Evolutionary conservation across 148 eudicot genomes (phyloP).

Genomic region (Chenopodium berlandieri): DNA sequence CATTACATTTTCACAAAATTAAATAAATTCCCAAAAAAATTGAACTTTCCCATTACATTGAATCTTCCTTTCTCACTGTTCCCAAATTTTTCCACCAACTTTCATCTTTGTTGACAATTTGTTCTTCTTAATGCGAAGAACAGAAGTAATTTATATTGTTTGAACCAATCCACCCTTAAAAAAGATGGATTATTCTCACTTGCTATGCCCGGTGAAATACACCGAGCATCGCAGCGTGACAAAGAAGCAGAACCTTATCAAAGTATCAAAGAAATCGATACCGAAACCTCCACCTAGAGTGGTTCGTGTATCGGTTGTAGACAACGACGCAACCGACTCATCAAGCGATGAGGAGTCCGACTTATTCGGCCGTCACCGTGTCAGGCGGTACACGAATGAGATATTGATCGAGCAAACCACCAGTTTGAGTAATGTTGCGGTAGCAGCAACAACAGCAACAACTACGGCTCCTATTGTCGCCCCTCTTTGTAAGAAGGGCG

Average conservation of each 20-base stretch:
- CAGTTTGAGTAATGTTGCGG: background rate
- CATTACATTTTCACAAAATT: no score
- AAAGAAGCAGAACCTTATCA: slow-evolving; percentile 16
- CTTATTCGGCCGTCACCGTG: slow-evolving; percentile 52
- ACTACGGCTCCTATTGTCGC: no score
- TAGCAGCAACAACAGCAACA: background rate
- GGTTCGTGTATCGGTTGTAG: slow-evolving; percentile 55
- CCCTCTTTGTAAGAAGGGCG: slow-evolving; percentile 3
- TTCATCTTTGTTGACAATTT: no score
- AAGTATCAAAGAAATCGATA: background rate
- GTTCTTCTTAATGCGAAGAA: background rate
- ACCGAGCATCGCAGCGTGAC: slow-evolving; percentile 47
- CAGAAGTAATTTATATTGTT: no score
- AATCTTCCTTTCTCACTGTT: slow-evolving; percentile 26
- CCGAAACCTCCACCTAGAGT: slow-evolving; percentile 26
- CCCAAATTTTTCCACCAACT: no score
- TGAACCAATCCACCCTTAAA: no score
- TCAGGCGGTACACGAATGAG: slow-evolving; percentile 57
- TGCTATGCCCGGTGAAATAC: slow-evolving; percentile 55
- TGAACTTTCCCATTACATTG: slow-evolving; percentile 2
- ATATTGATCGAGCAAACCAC: slow-evolving; percentile 38
- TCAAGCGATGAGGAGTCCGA: slow-evolving; percentile 61
- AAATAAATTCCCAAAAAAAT: no score
- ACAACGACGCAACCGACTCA: slow-evolving; percentile 78
- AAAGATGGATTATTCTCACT: slow-evolving; percentile 32